Conservation (phyloP, 2,329 filamentous ascomycete genomes). For the Colletotrichum sansevieriae region DNA sequence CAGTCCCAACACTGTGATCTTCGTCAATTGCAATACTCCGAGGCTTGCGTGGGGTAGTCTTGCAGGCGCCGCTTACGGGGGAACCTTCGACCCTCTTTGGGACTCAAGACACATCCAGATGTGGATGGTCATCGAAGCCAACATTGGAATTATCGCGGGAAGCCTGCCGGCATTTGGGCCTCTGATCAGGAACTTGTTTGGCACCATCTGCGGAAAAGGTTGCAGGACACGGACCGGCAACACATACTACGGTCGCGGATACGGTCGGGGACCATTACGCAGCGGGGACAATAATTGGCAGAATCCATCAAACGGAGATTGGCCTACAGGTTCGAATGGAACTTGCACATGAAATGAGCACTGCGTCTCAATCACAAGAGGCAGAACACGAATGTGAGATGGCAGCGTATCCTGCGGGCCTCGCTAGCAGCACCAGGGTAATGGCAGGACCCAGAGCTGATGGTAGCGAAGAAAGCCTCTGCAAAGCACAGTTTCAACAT, state of each 20-base stretch:
- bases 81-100: constrained; percentile 58
- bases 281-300: constrained; percentile 47
- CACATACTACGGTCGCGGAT: constrained; percentile 45
- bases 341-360: too few relatives aligned
- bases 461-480: constrained; percentile 46
- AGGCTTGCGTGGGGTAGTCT: neutral
- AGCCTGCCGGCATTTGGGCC: constrained; percentile 53
- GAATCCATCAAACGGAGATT: constrained; percentile 43
- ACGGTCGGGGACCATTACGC: constrained; percentile 25
- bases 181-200: constrained; percentile 50
- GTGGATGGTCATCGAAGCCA: constrained; percentile 57
- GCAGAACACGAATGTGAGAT: constrained; percentile 46
- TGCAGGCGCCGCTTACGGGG: constrained; percentile 53
- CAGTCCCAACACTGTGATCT: constrained; percentile 60
- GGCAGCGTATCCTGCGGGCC: constrained; percentile 26
- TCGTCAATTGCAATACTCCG: neutral
- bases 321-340: constrained; percentile 24
- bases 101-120: constrained; percentile 61
- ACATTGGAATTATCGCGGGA: constrained; percentile 54
- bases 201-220: constrained; percentile 48
- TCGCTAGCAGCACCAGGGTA: constrained; percentile 41
- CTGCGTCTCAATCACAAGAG: neutral
- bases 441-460: constrained; percentile 43
- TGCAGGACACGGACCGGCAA: constrained; percentile 47
- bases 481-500: constrained; percentile 17